A percentile compares a stretch with the other conserved stretches of the same genome.
Evolutionary conservation across 345 rosid genomes (phyloP).

Genomic region (Eucalyptus viminalis): DNA sequence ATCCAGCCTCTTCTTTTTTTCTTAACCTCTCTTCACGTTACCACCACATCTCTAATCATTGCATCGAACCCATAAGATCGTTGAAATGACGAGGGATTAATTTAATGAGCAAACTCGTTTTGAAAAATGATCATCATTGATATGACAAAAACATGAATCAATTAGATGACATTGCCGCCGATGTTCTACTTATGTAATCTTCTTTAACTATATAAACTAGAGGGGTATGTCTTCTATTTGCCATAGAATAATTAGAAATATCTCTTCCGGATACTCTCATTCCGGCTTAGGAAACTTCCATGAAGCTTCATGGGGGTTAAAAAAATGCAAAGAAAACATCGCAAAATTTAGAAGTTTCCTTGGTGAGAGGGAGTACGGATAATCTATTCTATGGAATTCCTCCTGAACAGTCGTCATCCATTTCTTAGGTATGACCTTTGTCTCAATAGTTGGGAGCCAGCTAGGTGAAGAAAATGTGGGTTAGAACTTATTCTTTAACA

Average conservation of each 20-base stretch:
- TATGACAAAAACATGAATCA: neutral
- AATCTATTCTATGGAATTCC: neutral
- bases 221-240: neutral
- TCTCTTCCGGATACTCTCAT: neutral
- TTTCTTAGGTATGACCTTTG: neutral
- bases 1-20: neutral
- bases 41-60: neutral
- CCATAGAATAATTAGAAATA: neutral
- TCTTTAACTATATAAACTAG: neutral
- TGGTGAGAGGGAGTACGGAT: neutral
- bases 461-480: neutral
- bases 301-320: neutral
- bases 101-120: neutral
- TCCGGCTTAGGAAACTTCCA: neutral
- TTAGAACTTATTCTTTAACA: neutral
- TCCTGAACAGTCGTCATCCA: neutral
- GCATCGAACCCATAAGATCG: rapidly evolving
- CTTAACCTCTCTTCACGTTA: neutral
- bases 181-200: neutral
- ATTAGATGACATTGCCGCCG: neutral
- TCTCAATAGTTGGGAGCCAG: neutral
- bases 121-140: neutral
- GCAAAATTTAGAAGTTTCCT: neutral
- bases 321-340: neutral
- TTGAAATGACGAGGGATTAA: neutral